These are phyloP conservation scores for Geotrichum klebahnii DNA, from an alignment of 1,139 yeast genomes.

Conservation along the genomic window DNA sequence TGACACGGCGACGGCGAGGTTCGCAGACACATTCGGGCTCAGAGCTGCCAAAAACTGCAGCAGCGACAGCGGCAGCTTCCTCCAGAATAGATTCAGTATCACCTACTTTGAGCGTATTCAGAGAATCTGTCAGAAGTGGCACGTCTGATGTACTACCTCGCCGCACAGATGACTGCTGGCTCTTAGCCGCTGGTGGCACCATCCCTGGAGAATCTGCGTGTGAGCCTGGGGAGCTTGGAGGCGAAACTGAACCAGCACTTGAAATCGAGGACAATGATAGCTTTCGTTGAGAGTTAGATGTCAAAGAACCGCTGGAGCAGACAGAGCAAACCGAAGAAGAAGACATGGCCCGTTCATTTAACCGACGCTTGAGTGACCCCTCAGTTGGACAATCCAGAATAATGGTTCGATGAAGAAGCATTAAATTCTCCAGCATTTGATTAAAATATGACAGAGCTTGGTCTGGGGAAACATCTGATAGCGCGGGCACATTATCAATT, in stretches of 20 bases:
- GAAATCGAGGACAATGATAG: conserved; percentile 7
- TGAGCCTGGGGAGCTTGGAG: not conserved
- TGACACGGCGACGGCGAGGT: not conserved
- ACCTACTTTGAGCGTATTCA: not conserved
- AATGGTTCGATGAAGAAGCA: conserved; percentile 10
- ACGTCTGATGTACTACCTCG: not conserved
- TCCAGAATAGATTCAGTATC: conserved; percentile 21
- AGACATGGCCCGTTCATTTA: conserved; percentile 3
- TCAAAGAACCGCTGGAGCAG: not conserved
- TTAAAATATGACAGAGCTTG: conserved; percentile 29
- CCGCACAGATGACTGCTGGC: conserved; percentile 2
- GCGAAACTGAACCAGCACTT: conserved; percentile 1
- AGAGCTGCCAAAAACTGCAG: conserved; percentile 21
- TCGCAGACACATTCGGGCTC: not conserved
- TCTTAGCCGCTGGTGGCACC: not conserved
- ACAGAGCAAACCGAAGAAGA: not conserved
- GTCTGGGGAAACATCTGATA: conserved; percentile 25
- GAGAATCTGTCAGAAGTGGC: not conserved
- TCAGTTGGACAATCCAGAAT: not conserved
- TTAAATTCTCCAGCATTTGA: conserved; percentile 25
- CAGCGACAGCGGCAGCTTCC: conserved; percentile 28
- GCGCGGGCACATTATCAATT: conserved; percentile 24
- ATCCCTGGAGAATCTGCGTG: not conserved
- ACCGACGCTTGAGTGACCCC: not conserved
- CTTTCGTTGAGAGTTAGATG: not conserved